These are phyloP conservation scores for Scalesia atractyloides DNA, from an alignment of 129 eudicot genomes.

Conservation along the genomic window DNA sequence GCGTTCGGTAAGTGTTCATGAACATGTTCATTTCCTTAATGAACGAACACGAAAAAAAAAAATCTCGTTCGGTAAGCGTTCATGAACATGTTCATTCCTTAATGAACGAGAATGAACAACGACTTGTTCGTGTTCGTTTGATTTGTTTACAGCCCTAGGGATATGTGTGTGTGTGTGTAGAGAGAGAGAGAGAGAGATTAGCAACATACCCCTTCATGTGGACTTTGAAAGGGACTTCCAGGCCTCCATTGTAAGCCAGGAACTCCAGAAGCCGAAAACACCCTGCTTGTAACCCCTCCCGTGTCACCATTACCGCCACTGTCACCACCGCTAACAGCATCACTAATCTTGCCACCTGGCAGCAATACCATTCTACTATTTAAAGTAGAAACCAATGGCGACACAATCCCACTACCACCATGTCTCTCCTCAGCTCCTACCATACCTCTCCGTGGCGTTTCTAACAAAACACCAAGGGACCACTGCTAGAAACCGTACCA, in stretches of 20 bases:
- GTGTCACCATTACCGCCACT: slow-evolving; percentile 55
- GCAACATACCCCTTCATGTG: slow-evolving; percentile 68
- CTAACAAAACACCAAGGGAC: slow-evolving; percentile 55
- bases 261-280: slow-evolving; percentile 70
- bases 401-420: slow-evolving; percentile 56
- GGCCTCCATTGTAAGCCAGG: slow-evolving; percentile 96
- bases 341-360: slow-evolving; percentile 55
- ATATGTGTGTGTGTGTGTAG: no score
- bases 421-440: slow-evolving; percentile 73
- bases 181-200: slow-evolving; percentile 10
- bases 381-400: slow-evolving; percentile 48
- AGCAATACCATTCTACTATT: slow-evolving; percentile 69
- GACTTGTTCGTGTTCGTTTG: no score
- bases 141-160: no score
- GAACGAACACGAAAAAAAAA: no score
- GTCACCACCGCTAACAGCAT: slow-evolving; percentile 55
- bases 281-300: slow-evolving; percentile 55
- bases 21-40: no score
- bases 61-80: no score
- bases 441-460: slow-evolving; percentile 62
- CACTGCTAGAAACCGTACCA: slow-evolving; percentile 52
- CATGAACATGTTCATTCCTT: no score
- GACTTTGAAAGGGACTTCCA: slow-evolving; percentile 85
- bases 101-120: no score
- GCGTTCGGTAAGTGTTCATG: no score